Conservation (phyloP, 441 rosid genomes). For the Syzygium syzygioides region DNA sequence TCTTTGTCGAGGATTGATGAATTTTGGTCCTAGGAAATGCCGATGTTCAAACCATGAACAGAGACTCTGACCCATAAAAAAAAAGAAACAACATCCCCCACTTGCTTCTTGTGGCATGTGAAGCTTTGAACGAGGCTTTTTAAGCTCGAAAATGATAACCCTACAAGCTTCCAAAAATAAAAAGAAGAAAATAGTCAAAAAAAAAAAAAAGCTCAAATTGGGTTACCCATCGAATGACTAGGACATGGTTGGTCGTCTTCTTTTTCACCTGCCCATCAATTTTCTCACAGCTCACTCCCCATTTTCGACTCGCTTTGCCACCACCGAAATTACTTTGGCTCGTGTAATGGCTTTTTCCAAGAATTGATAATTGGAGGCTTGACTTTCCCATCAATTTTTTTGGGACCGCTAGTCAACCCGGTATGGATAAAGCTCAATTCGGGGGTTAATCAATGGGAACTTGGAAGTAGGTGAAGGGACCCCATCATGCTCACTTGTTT, state of each 20-base stretch:
- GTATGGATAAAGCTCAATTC: neutral
- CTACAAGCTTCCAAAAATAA: neutral
- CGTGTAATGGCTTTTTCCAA: neutral
- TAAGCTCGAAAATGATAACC: neutral
- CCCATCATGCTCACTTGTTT: neutral
- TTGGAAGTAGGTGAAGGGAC: neutral
- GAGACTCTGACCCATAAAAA: neutral
- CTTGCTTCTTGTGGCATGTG: neutral
- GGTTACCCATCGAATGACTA: neutral
- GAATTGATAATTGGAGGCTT: neutral
- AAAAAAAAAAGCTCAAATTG: neutral
- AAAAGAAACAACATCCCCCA: neutral
- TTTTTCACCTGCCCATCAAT: neutral
- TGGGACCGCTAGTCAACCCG: neutral
- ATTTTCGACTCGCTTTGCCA: neutral
- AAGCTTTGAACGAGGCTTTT: neutral
- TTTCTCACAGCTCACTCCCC: neutral
- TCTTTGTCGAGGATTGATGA: neutral
- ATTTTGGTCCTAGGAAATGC: neutral
- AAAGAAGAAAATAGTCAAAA: neutral
- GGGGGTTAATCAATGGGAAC: neutral
- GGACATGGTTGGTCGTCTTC: neutral
- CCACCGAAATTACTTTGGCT: neutral
- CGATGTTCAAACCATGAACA: neutral
- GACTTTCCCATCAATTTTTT: neutral